Base-by-base conservation (phyloP, 352 stramenopile species). In the Proteromonas lacertae region DNA sequence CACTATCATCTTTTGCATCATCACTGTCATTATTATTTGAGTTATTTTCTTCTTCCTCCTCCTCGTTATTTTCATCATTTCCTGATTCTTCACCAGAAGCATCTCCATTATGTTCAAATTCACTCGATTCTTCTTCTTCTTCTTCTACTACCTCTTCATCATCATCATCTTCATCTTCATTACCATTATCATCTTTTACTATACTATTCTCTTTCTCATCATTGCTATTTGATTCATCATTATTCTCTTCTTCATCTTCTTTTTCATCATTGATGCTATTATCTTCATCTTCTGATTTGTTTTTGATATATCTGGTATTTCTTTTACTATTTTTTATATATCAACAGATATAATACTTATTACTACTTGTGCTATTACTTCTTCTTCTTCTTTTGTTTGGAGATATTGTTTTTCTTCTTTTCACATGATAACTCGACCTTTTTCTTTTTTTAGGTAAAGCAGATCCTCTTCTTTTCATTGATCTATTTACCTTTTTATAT, bases 111-210 rank as follows among this genome's bases (percentile, higher is more conserved):
- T 5, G 24, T 5, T 10, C 5, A 19, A 64, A 39, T 36, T 30
- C 52, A n/a, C n/a, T n/a, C n/a, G n/a, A n/a, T 45, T 25, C 64
- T 68, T 8, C 58, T 45, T 20, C 43, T 25, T 6, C 28, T 1
- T 40, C 14, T 3, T 45, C 41, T 32, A 48, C 30, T n/a, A 44
- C 36, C 18, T 44, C 33, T 1, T 37, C 29, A 9, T 46, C 22
- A 2, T 57, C 51, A 4, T 38, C 47, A 4, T 58, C 47, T 13
- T 45, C 51, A 14, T 51, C 49, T 23, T 37, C 41, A 23, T 47
- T 12, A 17, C 40, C 40, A 32, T 35, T 8, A 4, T 46, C 19
- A 7, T 38, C 13, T 2, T 33, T 38, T 6, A 17, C 29, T 28
- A 42, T 39, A 34, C 48, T 32, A 30, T 44, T 29, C 8, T 48